Conservation (phyloP, 768 basidiomycete species). For the Boletus sp. region DNA sequence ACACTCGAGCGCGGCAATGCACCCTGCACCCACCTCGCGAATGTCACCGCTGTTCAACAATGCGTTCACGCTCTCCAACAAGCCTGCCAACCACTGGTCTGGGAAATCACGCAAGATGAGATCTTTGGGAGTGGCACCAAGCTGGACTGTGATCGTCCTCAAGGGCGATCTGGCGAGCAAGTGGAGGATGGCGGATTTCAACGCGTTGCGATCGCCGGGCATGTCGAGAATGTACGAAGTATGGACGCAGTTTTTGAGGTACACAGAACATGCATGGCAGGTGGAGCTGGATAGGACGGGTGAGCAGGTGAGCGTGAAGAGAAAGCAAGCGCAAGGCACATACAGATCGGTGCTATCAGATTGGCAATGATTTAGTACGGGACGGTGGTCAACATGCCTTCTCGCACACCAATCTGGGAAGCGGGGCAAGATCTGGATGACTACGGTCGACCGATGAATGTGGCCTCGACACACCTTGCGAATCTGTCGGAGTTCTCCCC, state of each 20-base stretch:
- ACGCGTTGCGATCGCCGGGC: slow-evolving; percentile 59
- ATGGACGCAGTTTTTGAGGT: slow-evolving; percentile 86
- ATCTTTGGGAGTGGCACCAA: slow-evolving; percentile 70
- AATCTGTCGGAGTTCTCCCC: slow-evolving; percentile 85
- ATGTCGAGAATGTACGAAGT: slow-evolving; percentile 57
- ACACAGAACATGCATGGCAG: slow-evolving; percentile 83
- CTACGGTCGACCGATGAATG: not conserved
- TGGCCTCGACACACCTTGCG: slow-evolving; percentile 56
- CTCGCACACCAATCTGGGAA: slow-evolving; percentile 69
- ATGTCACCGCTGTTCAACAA: slow-evolving; percentile 64
- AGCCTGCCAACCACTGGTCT: slow-evolving; percentile 64
- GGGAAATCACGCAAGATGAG: slow-evolving; percentile 80
- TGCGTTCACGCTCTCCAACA: slow-evolving; percentile 65
- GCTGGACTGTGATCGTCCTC: slow-evolving; percentile 68
- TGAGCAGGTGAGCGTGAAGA: not conserved
- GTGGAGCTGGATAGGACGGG: slow-evolving; percentile 52
- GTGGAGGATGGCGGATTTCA: slow-evolving; percentile 65
- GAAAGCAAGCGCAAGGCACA: slow-evolving; percentile 43
- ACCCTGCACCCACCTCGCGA: slow-evolving; percentile 77
- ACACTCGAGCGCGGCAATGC: slow-evolving; percentile 74
- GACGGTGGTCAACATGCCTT: slow-evolving; percentile 81
- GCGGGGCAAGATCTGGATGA: slow-evolving; percentile 1
- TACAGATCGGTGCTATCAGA: slow-evolving; percentile 75
- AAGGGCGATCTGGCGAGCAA: slow-evolving; percentile 69
- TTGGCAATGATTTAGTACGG: slow-evolving; percentile 85